A percentile compares a stretch with the other conserved stretches of the same genome.
These are phyloP conservation scores for Arachis stenosperma DNA, from an alignment of 306 rosid genomes.

Conservation along the genomic window DNA sequence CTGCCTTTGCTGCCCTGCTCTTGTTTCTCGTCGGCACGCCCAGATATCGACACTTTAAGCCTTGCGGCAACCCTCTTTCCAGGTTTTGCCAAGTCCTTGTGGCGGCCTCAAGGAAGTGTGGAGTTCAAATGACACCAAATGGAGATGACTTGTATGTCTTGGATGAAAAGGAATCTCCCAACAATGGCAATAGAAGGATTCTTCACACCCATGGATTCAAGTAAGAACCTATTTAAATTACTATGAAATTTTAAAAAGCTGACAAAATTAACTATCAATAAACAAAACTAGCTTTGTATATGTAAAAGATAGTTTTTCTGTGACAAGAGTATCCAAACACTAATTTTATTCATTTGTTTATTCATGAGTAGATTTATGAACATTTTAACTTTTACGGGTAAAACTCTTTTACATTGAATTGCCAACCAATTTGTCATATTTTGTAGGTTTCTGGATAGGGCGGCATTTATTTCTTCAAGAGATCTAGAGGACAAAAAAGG, in stretches of 20 bases:
- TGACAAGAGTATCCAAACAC: too few species aligned
- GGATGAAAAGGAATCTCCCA: constrained; percentile 49
- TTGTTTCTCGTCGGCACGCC: constrained; percentile 53
- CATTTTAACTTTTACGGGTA: too few species aligned
- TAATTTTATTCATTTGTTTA: too few species aligned
- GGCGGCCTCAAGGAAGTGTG: constrained; percentile 61
- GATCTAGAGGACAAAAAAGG: constrained; percentile 49
- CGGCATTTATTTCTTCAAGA: constrained; percentile 45
- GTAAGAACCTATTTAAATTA: constrained; percentile 33
- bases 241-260: too few species aligned
- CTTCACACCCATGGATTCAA: constrained; percentile 57
- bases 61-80: constrained; percentile 68
- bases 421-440: neutral
- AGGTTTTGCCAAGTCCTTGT: constrained; percentile 69
- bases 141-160: constrained; percentile 52
- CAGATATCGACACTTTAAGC: constrained; percentile 57
- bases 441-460: constrained; percentile 51
- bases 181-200: constrained; percentile 55
- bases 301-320: too few species aligned
- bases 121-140: constrained; percentile 32
- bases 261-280: too few species aligned
- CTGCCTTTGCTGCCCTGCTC: constrained; percentile 56
- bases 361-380: too few species aligned
- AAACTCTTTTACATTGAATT: too few species aligned
- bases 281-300: too few species aligned